Evolutionary conservation across 305 asterid genomes (phyloP).

Genomic region (Solanum hybrid): DNA sequence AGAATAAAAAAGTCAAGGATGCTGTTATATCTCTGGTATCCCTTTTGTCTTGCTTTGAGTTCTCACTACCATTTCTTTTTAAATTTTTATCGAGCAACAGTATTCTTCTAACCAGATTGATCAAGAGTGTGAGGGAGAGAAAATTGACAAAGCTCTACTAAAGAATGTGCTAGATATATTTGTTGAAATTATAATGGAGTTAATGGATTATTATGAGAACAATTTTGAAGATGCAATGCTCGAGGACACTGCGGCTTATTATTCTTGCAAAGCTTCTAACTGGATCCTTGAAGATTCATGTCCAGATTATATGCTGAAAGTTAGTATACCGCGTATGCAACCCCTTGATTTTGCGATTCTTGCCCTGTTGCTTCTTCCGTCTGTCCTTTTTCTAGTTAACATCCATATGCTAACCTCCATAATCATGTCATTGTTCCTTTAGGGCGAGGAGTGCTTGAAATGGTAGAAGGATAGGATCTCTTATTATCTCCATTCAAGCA

Average conservation of each 20-base stretch:
- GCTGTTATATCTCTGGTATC: no score
- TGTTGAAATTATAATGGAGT: conserved; percentile 75
- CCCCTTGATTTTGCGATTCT: neutral
- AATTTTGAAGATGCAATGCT: conserved; percentile 66
- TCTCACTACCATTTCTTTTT: no score
- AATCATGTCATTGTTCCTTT: conserved; percentile 3
- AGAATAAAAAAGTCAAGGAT: no score
- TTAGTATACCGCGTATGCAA: conserved; percentile 6
- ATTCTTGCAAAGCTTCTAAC: conserved; percentile 66
- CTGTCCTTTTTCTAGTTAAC: neutral
- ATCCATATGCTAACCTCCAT: neutral
- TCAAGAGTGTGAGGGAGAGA: conserved; percentile 54
- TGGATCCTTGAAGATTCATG: conserved; percentile 83
- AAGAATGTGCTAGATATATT: conserved; percentile 76
- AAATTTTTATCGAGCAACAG: no score
- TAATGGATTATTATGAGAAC: conserved; percentile 61
- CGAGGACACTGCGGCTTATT: conserved; percentile 10
- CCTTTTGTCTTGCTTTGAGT: no score
- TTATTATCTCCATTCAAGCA: conserved; percentile 64
- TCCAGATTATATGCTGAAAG: conserved; percentile 76
- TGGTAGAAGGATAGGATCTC: conserved; percentile 68
- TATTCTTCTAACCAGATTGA: conserved; percentile 32
- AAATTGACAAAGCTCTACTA: conserved; percentile 11
- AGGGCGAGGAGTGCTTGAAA: conserved; percentile 80
- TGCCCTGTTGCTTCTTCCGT: neutral